A percentile compares a stretch with the other conserved stretches of the same genome.
phyloP scores from a whole-genome alignment of 805 yeast species.

The Metschnikowia lunata region DNA sequence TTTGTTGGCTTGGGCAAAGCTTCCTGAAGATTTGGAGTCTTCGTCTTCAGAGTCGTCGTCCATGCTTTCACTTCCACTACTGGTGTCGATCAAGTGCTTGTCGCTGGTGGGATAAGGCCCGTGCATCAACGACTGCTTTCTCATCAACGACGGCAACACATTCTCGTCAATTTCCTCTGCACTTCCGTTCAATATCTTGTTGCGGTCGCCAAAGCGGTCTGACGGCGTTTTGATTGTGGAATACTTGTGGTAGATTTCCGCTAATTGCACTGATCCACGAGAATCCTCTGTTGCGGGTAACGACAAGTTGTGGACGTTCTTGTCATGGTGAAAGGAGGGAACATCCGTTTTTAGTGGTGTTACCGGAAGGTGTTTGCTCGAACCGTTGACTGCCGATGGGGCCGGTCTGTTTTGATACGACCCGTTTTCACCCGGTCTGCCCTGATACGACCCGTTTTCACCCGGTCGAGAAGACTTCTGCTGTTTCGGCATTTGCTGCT shows the following conservation, averaged over 20 bases:
- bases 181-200: constrained; percentile 34
- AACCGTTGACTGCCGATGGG: not conserved
- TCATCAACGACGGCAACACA: constrained; percentile 29
- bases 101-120: constrained; percentile 37
- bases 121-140: constrained; percentile 25
- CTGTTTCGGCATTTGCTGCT: not conserved
- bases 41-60: constrained; percentile 18
- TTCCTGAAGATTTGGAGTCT: not conserved
- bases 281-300: constrained; percentile 5
- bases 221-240: constrained; percentile 37
- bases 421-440: not conserved
- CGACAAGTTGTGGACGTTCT: constrained; percentile 29
- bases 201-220: constrained; percentile 36
- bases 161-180: constrained; percentile 33
- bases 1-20: not conserved
- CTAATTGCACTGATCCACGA: constrained; percentile 37
- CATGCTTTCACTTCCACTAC: constrained; percentile 28
- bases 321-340: constrained; percentile 2
- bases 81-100: constrained; percentile 26
- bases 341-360: not conserved
- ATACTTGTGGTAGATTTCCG: constrained; percentile 42
- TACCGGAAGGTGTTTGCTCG: not conserved
- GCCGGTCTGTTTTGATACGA: not conserved
- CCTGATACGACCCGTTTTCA: not conserved
- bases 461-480: not conserved